Evolutionary conservation across 1,284 basidiomycete genomes (phyloP).

Genomic region (Leucoagaricus sp.): DNA sequence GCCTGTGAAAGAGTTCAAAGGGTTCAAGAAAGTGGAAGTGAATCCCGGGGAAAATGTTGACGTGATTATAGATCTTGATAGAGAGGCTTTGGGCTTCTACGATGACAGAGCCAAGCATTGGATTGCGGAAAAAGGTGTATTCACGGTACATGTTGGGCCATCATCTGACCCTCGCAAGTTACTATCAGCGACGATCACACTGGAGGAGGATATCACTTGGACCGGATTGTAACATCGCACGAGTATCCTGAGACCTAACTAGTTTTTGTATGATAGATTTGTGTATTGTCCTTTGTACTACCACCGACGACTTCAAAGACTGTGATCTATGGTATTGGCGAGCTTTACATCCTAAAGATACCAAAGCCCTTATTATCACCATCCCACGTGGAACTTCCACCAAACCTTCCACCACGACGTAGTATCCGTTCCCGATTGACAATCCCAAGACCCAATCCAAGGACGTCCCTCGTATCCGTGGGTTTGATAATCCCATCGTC

Average conservation of each 20-base stretch:
- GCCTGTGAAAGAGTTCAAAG: constrained; percentile 44
- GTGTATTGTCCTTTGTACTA: neutral
- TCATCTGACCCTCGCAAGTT: constrained; percentile 38
- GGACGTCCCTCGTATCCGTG: constrained; percentile 85
- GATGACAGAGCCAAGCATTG: constrained; percentile 39
- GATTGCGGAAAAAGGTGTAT: constrained; percentile 45
- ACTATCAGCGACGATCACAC: constrained; percentile 29
- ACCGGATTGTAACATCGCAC: constrained; percentile 33
- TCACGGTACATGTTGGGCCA: constrained; percentile 39
- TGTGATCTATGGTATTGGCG: neutral
- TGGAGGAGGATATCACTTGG: constrained; percentile 39
- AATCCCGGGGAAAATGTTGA: constrained; percentile 39
- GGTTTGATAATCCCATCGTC: constrained; percentile 95
- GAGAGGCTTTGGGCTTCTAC: constrained; percentile 46
- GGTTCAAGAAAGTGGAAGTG: constrained; percentile 46
- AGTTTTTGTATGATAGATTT: too few relatives aligned
- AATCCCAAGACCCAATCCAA: constrained; percentile 84
- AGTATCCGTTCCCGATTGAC: constrained; percentile 49
- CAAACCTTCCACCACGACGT: constrained; percentile 22
- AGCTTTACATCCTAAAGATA: constrained; percentile 82
- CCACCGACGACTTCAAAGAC: neutral
- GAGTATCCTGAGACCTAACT: neutral
- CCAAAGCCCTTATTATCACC: constrained; percentile 79
- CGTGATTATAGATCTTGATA: constrained; percentile 40
- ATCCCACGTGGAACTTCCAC: constrained; percentile 62